Conservation (phyloP, 108 stramenopile genomes). For the Pseudonitzschia multiseries region DNA sequence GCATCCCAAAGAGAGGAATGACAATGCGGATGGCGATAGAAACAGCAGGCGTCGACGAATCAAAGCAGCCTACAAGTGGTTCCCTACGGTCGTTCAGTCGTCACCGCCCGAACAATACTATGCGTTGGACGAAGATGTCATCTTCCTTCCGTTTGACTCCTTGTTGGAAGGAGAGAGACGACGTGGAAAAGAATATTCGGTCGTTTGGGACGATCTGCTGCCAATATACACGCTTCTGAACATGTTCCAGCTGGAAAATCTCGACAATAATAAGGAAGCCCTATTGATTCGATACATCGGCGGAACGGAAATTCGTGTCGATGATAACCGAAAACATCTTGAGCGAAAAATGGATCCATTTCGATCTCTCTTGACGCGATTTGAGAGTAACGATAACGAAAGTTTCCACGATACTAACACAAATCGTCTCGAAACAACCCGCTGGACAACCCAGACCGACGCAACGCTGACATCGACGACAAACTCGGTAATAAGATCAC, state of each 20-base stretch:
- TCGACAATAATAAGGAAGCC: slow-evolving; percentile 8
- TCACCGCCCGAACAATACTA: slow-evolving; percentile 25
- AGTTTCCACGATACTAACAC: neutral
- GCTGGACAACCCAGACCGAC: slow-evolving; percentile 3
- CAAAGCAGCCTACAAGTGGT: slow-evolving; percentile 40
- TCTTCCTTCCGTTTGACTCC: slow-evolving; percentile 56
- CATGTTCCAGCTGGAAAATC: slow-evolving; percentile 33
- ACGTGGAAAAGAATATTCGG: slow-evolving; percentile 13
- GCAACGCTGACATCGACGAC: neutral
- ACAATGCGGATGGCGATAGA: slow-evolving; percentile 25
- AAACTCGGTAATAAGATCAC: slow-evolving; percentile 2
- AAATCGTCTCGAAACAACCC: neutral
- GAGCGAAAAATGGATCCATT: slow-evolving; percentile 3
- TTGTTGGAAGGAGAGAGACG: slow-evolving; percentile 35
- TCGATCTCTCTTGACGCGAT: slow-evolving; percentile 10
- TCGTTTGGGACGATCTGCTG: slow-evolving; percentile 59
- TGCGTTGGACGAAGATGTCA: slow-evolving; percentile 31
- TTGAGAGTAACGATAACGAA: neutral
- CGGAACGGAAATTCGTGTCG: neutral
- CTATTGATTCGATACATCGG: slow-evolving; percentile 19
- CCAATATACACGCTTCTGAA: slow-evolving; percentile 43
- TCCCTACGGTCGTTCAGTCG: slow-evolving; percentile 30
- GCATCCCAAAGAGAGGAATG: neutral
- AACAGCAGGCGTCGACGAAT: neutral
- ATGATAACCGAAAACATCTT: neutral